Conservation (phyloP, 1,284 basidiomycete genomes). For the Puccinia novopanici region DNA sequence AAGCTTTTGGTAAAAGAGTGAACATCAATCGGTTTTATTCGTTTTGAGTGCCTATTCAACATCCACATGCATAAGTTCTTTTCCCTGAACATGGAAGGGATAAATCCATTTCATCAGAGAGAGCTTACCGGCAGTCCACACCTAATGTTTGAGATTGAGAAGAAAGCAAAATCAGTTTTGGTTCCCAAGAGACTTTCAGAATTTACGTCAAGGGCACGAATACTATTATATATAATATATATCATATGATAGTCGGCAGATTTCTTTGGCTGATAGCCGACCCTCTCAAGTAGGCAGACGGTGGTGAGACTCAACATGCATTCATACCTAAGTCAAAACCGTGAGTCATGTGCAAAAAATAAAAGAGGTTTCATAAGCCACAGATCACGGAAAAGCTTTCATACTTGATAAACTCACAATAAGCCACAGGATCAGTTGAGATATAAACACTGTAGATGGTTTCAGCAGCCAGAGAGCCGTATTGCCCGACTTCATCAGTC, state of each 20-base stretch:
- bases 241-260: too few species aligned
- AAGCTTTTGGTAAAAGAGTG: slow-evolving; percentile 37
- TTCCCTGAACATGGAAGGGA: neutral
- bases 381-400: neutral
- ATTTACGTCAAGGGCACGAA: neutral
- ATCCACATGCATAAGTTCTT: neutral
- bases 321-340: slow-evolving; percentile 44
- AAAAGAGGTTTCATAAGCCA: neutral
- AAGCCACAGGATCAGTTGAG: slow-evolving; percentile 60
- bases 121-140: slow-evolving; percentile 39
- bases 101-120: neutral
- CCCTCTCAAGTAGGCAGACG: neutral
- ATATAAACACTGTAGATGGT: slow-evolving; percentile 58
- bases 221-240: too few species aligned
- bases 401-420: slow-evolving; percentile 57
- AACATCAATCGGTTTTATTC: slow-evolving; percentile 40
- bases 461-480: slow-evolving; percentile 55
- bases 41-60: slow-evolving; percentile 34
- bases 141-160: slow-evolving; percentile 8
- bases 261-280: too few species aligned
- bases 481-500: slow-evolving; percentile 56
- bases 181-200: neutral
- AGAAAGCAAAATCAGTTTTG: neutral
- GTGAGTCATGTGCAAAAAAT: neutral
- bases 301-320: slow-evolving; percentile 44